These are phyloP conservation scores for Zygoascus biomembranicola DNA, from an alignment of 805 yeast species.

Conservation along the genomic window DNA sequence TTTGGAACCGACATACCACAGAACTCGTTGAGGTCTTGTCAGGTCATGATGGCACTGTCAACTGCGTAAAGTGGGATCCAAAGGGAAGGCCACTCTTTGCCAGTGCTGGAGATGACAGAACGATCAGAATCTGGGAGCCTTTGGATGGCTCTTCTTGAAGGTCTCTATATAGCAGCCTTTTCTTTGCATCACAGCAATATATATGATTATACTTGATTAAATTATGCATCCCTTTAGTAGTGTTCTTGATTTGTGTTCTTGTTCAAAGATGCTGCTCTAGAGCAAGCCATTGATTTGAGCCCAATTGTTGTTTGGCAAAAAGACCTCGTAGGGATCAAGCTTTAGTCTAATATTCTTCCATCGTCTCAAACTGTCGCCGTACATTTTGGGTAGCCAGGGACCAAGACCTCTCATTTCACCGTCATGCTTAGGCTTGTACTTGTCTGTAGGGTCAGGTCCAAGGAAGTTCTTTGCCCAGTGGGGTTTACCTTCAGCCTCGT, in stretches of 20 bases:
- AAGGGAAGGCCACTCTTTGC: constrained; percentile 47
- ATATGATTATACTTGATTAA: not conserved
- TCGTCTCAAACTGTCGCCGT: constrained; percentile 55
- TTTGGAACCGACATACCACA: constrained; percentile 72
- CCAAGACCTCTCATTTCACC: constrained; percentile 78
- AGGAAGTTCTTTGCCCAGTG: constrained; percentile 98
- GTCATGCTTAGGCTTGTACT: constrained; percentile 33
- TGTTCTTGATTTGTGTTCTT: not conserved
- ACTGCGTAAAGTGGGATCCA: constrained; percentile 72
- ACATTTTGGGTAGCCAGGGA: constrained; percentile 64
- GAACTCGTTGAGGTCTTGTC: constrained; percentile 51
- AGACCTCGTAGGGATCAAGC: constrained; percentile 76
- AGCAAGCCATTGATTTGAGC: constrained; percentile 60
- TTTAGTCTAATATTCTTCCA: constrained; percentile 58
- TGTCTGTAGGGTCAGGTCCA: constrained; percentile 43
- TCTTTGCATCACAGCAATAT: not conserved
- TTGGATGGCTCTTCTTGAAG: not conserved
- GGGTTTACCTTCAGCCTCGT: constrained; percentile 81
- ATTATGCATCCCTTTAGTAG: not conserved
- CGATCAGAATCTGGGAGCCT: constrained; percentile 42
- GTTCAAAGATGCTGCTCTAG: not conserved
- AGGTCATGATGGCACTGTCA: constrained; percentile 62
- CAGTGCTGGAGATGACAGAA: constrained; percentile 76
- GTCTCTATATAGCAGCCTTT: not conserved
- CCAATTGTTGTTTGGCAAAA: constrained; percentile 75